Evolutionary conservation across 129 eudicot genomes (phyloP), one percentile per base, ranked within the genome.

Genomic region (Artemisia annua): DNA sequence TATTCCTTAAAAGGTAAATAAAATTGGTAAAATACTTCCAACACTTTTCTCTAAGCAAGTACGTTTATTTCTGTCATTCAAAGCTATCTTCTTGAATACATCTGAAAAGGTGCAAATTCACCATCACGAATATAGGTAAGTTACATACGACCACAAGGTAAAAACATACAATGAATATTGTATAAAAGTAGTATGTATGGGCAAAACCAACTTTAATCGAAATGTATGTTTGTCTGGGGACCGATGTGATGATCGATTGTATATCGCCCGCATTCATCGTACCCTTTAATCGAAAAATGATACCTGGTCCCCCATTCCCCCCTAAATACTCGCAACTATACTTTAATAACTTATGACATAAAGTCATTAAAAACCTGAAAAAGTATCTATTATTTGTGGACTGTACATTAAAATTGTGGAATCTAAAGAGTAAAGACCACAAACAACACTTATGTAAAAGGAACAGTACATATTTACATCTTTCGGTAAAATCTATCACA

Each of bases 191-290:
- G 52, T 17, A 67, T 46, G 62, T n/a, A 75, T 65, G 78, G 73
- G 72, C 10, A 48, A 72, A 57, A 18, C 35, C 4, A 75, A 81
- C 88, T 84, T 81, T 81, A 84, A 84, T 81, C 83, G 75, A 76
- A 79, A 64, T 65, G 83, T 80, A 78, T 77, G 88, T 78, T 69
- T 84, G 83, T 81, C 79, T 73, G 81, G 88, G 67, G 81, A 66
- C 67, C 73, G 3, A 58, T 79, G 50, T 17, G 70, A 79, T 71
- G 73, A 48, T 71, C 59, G 50, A 60, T 75, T 78, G 62, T 76
- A 24, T 67, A 75, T 75, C 68, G 64, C 87, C 79, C 84, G 87
- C 83, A 80, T 79, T 79, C 81, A 65, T 79, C 82, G 84, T 79
- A 79, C 84, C 72, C 78, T 70, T 44, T 83, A 32, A 63, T 74